Percentiles rank a stretch among this genome's conserved stretches.
phyloP scores from a whole-genome alignment of 176 grass and related monocot species.

The Hsuehochloa calcarea region DNA sequence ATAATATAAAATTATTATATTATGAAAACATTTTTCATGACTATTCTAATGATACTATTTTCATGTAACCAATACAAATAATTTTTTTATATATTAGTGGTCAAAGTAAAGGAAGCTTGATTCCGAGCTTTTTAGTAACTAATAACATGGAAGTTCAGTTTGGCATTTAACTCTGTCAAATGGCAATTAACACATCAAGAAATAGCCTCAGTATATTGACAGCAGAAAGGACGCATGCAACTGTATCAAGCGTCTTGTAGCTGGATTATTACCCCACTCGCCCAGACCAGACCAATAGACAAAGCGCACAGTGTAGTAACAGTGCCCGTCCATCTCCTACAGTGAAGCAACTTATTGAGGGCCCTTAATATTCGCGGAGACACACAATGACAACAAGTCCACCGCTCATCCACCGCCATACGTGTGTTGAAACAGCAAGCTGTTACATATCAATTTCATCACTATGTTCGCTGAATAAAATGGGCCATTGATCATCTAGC shows the following conservation, averaged over 20 bases:
- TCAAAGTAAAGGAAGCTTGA: no score
- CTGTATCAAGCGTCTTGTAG: not conserved
- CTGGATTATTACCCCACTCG: not conserved
- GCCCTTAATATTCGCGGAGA: constrained; percentile 25
- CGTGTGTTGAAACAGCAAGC: not conserved
- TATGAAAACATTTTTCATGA: no score
- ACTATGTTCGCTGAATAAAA: not conserved
- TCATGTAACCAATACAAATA: no score
- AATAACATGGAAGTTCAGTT: not conserved
- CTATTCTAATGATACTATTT: no score
- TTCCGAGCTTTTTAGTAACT: not conserved
- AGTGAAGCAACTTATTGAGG: constrained; percentile 13
- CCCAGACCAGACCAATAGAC: constrained; percentile 29
- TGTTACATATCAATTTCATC: not conserved
- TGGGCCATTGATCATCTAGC: not conserved
- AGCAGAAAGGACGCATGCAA: not conserved
- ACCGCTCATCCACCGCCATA: constrained; percentile 29
- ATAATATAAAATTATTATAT: no score
- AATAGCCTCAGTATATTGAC: not conserved
- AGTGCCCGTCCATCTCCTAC: constrained; percentile 9
- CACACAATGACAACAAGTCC: constrained; percentile 1
- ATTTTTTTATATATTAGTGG: no score
- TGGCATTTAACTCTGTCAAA: not conserved
- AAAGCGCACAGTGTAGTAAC: constrained; percentile 22
- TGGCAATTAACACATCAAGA: not conserved